Percentiles rank a stretch among this genome's conserved stretches.
These are phyloP conservation scores for Rhizopogon sp. DNA, from an alignment of 768 basidiomycete species.

Conservation along the genomic window DNA sequence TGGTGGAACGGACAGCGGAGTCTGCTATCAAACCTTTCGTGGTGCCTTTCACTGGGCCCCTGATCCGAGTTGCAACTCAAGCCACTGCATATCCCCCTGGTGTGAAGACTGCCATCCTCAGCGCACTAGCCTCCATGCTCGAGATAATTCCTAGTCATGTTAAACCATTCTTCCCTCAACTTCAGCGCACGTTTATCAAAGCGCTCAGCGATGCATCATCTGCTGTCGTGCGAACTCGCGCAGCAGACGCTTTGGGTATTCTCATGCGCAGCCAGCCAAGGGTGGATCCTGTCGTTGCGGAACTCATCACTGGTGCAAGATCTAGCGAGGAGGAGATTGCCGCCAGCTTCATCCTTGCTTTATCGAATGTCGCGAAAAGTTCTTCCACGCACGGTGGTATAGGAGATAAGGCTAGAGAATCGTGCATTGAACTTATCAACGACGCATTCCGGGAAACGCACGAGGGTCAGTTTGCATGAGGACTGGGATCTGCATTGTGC, in stretches of 20 bases:
- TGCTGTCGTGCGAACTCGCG: constrained; percentile 71
- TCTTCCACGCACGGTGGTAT: constrained; percentile 60
- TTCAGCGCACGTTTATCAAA: constrained; percentile 96
- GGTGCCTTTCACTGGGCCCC: constrained; percentile 91
- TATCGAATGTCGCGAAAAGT: constrained; percentile 69
- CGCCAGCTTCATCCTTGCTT: constrained; percentile 67
- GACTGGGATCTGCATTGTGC: background rate
- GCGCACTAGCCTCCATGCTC: constrained; percentile 80
- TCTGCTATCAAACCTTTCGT: constrained; percentile 90
- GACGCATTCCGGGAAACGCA: constrained; percentile 76
- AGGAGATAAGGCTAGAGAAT: constrained; percentile 68
- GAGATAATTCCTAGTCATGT: constrained; percentile 84
- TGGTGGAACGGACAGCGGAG: constrained; percentile 85
- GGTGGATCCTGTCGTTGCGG: constrained; percentile 92
- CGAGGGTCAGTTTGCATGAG: constrained; percentile 42
- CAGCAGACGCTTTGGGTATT: constrained; percentile 79
- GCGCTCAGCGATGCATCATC: constrained; percentile 79
- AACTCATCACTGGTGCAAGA: constrained; percentile 61
- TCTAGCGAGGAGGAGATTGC: constrained; percentile 67
- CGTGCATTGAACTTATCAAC: constrained; percentile 67
- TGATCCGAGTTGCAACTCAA: constrained; percentile 92
- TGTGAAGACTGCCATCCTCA: constrained; percentile 89
- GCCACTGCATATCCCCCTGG: constrained; percentile 86
- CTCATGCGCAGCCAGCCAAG: constrained; percentile 89
- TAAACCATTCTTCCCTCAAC: constrained; percentile 97